phyloP scores from a whole-genome alignment of 2,329 filamentous ascomycete species.

The Cercospora sesami region DNA sequence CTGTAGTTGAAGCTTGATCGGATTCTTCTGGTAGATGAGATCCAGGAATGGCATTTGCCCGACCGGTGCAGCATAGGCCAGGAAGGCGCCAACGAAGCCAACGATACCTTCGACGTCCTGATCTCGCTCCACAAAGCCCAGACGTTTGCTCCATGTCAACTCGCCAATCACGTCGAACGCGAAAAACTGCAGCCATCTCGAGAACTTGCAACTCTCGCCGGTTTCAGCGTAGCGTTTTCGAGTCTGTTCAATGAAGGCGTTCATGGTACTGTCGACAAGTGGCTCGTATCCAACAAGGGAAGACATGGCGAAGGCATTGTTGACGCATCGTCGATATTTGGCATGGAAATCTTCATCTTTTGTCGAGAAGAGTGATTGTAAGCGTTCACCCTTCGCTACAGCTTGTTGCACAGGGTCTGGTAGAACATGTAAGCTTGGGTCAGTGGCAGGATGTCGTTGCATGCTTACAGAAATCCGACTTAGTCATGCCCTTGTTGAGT shows the following conservation, averaged over 20 bases:
- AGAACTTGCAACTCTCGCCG: constrained; percentile 60
- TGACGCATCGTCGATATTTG: constrained; percentile 72
- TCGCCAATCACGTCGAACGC: constrained; percentile 81
- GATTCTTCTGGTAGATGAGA: constrained; percentile 70
- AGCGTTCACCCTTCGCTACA: constrained; percentile 64
- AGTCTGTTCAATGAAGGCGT: constrained; percentile 63
- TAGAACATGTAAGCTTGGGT: neutral
- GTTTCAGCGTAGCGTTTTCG: constrained; percentile 45
- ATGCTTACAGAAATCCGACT: constrained; percentile 68
- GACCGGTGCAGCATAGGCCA: constrained; percentile 70
- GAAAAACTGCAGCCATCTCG: constrained; percentile 74
- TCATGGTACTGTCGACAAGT: constrained; percentile 72
- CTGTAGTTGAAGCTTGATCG: constrained; percentile 66
- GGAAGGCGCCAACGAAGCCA: constrained; percentile 61
- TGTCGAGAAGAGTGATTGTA: constrained; percentile 75
- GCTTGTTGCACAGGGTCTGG: constrained; percentile 70
- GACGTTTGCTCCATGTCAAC: constrained; percentile 71
- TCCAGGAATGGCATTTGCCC: constrained; percentile 76
- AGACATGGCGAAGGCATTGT: constrained; percentile 75
- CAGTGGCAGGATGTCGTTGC: neutral
- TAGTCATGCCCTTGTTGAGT: constrained; percentile 75
- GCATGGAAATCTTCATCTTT: constrained; percentile 74
- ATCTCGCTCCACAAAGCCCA: constrained; percentile 74
- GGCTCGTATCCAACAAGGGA: constrained; percentile 76
- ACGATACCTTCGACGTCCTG: constrained; percentile 76